Percentiles rank a stretch among this genome's conserved stretches.
Conservation (phyloP, 768 basidiomycete species). For the Termitomyces eurrhizus region DNA sequence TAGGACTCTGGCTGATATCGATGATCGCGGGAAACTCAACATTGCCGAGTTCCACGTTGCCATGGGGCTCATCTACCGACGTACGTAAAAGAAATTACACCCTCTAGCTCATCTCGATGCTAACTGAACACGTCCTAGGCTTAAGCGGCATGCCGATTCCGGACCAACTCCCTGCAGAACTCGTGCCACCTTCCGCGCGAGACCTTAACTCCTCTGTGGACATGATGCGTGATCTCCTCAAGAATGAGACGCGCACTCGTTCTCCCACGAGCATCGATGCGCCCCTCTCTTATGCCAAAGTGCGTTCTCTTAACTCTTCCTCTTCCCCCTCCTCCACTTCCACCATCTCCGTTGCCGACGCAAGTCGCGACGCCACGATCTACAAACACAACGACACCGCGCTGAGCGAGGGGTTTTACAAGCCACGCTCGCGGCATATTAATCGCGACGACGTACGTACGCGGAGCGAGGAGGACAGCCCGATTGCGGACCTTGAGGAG, state of each 20-base stretch:
- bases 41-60: conserved; percentile 97
- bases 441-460: conserved; percentile 80
- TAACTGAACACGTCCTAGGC: conserved; percentile 37
- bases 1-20: conserved; percentile 90
- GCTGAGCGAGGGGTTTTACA: conserved; percentile 64
- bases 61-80: conserved; percentile 95
- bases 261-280: conserved; percentile 49
- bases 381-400: conserved; percentile 73
- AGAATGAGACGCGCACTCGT: conserved; percentile 77
- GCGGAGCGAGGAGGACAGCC: conserved; percentile 60
- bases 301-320: conserved; percentile 54
- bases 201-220: conserved; percentile 89
- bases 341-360: conserved; percentile 46
- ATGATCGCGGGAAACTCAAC: conserved; percentile 94
- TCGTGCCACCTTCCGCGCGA: conserved; percentile 86
- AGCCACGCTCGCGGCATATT: conserved; percentile 77
- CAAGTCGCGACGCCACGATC: conserved; percentile 81
- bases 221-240: conserved; percentile 82
- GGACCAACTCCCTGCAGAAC: conserved; percentile 79
- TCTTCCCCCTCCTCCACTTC: neutral
- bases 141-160: conserved; percentile 93
- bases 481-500: conserved; percentile 71
- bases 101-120: neutral
- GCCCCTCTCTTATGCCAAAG: conserved; percentile 55
- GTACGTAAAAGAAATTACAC: conserved; percentile 43